A percentile compares a stretch with the other conserved stretches of the same genome.
Conservation (phyloP, 2,329 filamentous ascomycete species). For the Alternaria consortialis region DNA sequence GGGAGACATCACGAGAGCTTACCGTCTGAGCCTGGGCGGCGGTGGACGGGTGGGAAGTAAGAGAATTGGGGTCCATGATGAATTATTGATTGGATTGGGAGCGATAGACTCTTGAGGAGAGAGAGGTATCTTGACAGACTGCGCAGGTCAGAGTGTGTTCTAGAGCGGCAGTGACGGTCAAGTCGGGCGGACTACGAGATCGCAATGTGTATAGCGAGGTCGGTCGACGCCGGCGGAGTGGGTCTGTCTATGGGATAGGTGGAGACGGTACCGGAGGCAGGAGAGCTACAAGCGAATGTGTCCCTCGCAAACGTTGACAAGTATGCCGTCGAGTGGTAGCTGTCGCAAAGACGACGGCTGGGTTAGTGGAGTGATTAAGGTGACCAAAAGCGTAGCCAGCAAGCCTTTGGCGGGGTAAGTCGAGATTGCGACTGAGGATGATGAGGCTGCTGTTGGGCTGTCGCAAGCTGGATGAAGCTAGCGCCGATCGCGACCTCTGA, state of each 20-base stretch:
- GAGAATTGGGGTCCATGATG: slow-evolving; percentile 76
- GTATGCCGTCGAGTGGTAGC: slow-evolving; percentile 38
- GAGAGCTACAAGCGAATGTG: slow-evolving; percentile 99
- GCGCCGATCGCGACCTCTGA: slow-evolving; percentile 43
- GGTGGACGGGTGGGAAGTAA: slow-evolving; percentile 90
- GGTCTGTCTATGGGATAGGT: slow-evolving; percentile 26
- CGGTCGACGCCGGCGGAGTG: slow-evolving; percentile 41
- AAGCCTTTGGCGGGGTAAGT: slow-evolving; percentile 50
- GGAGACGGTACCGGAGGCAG: slow-evolving; percentile 66
- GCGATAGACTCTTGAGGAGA: slow-evolving; percentile 39
- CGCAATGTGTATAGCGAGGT: slow-evolving; percentile 41
- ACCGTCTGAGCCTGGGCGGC: slow-evolving; percentile 89
- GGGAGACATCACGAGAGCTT: slow-evolving; percentile 39
- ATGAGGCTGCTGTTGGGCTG: slow-evolving; percentile 42
- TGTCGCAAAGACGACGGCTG: slow-evolving; percentile 35
- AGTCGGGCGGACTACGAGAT: slow-evolving; percentile 42
- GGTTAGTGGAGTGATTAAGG: slow-evolving; percentile 36
- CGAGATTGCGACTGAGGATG: slow-evolving; percentile 33
- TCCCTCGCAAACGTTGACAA: slow-evolving; percentile 73
- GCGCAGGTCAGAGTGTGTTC: slow-evolving; percentile 45
- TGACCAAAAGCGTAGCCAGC: slow-evolving; percentile 55
- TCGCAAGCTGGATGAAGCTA: slow-evolving; percentile 40
- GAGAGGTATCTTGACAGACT: slow-evolving; percentile 46
- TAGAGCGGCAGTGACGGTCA: slow-evolving; percentile 40
- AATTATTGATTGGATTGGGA: slow-evolving; percentile 42